Evolutionary conservation across 1,284 basidiomycete species (phyloP).

Genomic region (Volvariella surrecta): DNA sequence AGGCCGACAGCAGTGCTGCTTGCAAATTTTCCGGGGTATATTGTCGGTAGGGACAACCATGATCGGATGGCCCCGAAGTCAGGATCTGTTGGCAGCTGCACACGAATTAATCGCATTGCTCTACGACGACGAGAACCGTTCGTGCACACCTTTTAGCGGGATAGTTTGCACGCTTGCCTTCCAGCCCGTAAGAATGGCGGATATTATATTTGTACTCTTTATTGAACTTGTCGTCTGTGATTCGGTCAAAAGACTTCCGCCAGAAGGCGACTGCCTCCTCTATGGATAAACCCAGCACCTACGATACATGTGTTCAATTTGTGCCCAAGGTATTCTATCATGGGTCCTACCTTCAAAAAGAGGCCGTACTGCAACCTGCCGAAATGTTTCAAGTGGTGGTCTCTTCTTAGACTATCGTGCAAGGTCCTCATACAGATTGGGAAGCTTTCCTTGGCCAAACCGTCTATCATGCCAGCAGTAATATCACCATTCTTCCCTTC

Average conservation of each 20-base stretch:
- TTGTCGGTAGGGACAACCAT: constrained; percentile 95
- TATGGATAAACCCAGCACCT: constrained; percentile 90
- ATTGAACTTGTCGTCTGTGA: constrained; percentile 94
- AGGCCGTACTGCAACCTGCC: constrained; percentile 89
- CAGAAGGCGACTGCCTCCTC: constrained; percentile 96
- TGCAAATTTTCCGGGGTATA: constrained; percentile 83
- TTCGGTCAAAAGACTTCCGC: constrained; percentile 75
- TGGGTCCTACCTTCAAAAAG: constrained; percentile 80
- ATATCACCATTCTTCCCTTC: constrained; percentile 55
- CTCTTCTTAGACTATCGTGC: constrained; percentile 71
- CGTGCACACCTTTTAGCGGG: constrained; percentile 73
- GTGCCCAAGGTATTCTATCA: background rate
- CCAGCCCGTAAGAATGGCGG: constrained; percentile 90
- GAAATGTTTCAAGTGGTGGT: constrained; percentile 90
- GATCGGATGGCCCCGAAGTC: constrained; percentile 64
- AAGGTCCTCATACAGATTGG: constrained; percentile 94
- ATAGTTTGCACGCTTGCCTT: constrained; percentile 93
- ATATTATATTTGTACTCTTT: constrained; percentile 99
- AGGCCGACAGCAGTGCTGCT: constrained; percentile 67
- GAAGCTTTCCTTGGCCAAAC: constrained; percentile 83
- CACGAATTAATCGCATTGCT: constrained; percentile 9
- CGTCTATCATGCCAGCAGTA: constrained; percentile 92
- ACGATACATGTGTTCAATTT: constrained; percentile 3
- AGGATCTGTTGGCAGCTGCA: constrained; percentile 87
- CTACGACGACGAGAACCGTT: background rate